Base-by-base conservation (phyloP, 1,139 yeast species). In the Citeromyces hawaiiensis region DNA sequence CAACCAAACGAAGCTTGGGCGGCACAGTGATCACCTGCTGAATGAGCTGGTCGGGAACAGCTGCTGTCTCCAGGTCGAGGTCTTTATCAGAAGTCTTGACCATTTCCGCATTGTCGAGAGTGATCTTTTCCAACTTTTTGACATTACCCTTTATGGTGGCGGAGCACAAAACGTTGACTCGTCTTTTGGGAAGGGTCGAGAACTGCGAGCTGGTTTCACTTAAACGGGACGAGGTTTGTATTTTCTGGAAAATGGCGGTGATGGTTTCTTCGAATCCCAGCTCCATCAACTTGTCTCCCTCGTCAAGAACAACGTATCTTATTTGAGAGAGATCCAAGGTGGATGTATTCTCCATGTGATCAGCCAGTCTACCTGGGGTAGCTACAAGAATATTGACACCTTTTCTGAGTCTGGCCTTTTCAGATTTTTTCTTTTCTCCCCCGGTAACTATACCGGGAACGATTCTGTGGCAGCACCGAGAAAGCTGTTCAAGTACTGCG, bases 311-410 rank as follows among this genome's bases (percentile, higher is more conserved):
- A 45, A 91, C 64, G 54, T 68, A 91, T 53, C 78, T 77, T 18
- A 83, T 79, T 49, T 94, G 66, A 48, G 79, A 70, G 42, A 91
- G 64, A 0, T 96, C 96, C 36, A 74, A 66, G 1, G 83, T 66
- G 91, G 72, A 54, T 3, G 95, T 82, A 46, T 91, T 97, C 42
- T 83, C 94, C 25, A 91, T 79, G 59, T 91, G 97, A 55, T 86
- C 96, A 0, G 98, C 98, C 45, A 91, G 64, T 54, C 99, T 68
- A 7, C 99, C 99, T 0, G 99, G 99, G 0, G 99, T 91, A 1
- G 98, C 98, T 47, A 91, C 81, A 29, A 91, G 87, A 51, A 91
- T 83, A 61, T 93, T 98, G 0, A 98, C 98, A 50, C 78, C 76
- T 42, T 70, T 72, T 53, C 85, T 93, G 35, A 91, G 65, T 48